These are phyloP conservation scores for Candida krabiensis DNA, from an alignment of 805 yeast genomes.

Conservation along the genomic window DNA sequence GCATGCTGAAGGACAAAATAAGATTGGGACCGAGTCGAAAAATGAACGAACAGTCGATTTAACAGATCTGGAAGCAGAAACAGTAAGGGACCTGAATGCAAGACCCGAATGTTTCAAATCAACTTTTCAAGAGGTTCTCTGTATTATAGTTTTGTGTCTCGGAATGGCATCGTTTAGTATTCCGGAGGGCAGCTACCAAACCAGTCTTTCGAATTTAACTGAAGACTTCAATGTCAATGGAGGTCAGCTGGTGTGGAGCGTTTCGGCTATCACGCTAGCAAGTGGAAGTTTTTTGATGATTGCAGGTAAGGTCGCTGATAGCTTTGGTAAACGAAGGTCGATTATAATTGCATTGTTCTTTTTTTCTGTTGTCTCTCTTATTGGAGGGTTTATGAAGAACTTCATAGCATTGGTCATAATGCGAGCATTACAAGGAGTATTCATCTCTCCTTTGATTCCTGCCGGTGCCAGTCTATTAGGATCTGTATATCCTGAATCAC, in stretches of 20 bases:
- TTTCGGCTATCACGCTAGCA: constrained; percentile 35
- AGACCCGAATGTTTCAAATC: constrained; percentile 34
- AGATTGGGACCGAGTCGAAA: too few species aligned
- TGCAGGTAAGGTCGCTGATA: constrained; percentile 39
- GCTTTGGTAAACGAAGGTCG: constrained; percentile 35
- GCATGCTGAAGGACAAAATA: too few species aligned
- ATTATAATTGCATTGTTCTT: constrained; percentile 20
- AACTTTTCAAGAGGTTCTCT: constrained; percentile 30
- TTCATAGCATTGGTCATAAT: constrained; percentile 35
- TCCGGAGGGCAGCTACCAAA: constrained; percentile 34
- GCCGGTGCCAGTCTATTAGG: constrained; percentile 43
- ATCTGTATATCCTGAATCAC: constrained; percentile 30
- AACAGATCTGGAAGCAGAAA: too few species aligned
- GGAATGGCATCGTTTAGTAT: constrained; percentile 35
- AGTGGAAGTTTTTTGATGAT: constrained; percentile 38
- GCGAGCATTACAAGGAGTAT: constrained; percentile 40
- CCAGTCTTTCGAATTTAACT: constrained; percentile 33
- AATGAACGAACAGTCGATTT: too few species aligned
- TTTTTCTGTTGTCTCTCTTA: constrained; percentile 16
- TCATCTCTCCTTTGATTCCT: constrained; percentile 38
- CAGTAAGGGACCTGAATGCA: constrained; percentile 16
- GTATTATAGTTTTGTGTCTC: constrained; percentile 31
- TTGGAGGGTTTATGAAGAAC: constrained; percentile 33
- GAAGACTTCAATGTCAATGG: constrained; percentile 34
- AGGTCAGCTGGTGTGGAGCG: constrained; percentile 39